Conservation (phyloP, 2,329 filamentous ascomycete species). For the Neofusicoccum cordaticola region DNA sequence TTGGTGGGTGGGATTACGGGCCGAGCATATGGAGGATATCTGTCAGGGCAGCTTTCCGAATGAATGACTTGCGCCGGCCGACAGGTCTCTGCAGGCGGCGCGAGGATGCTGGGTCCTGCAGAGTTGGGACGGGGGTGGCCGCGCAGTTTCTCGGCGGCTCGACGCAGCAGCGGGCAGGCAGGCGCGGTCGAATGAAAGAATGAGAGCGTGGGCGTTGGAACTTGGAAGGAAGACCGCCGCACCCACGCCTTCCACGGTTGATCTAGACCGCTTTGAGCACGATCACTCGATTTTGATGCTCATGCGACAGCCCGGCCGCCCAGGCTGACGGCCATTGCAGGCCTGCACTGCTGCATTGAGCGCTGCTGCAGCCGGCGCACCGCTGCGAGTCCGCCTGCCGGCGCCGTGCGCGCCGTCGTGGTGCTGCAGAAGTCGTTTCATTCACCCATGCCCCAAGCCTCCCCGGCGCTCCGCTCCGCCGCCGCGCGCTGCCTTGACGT, state of each 20-base stretch:
- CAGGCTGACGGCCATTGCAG: background rate
- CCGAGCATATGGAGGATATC: slow-evolving; percentile 17
- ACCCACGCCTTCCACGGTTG: slow-evolving; percentile 10
- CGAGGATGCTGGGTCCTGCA: slow-evolving; percentile 10
- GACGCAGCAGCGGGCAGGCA: background rate
- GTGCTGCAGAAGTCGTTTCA: slow-evolving; percentile 17
- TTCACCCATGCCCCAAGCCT: background rate
- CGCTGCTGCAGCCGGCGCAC: background rate
- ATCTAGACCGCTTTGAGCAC: slow-evolving; percentile 13
- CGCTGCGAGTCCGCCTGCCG: background rate
- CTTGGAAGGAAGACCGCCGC: slow-evolving; percentile 13
- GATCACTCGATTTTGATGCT: slow-evolving; percentile 16
- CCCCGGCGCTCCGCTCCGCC: background rate
- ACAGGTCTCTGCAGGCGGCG: slow-evolving; percentile 4
- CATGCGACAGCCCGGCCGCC: slow-evolving; percentile 6
- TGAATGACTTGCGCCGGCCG: slow-evolving; percentile 12
- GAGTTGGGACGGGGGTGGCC: background rate
- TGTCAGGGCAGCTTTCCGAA: slow-evolving; percentile 15
- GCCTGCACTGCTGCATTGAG: slow-evolving; percentile 1
- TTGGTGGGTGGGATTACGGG: slow-evolving; percentile 9
- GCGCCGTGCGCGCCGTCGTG: background rate
- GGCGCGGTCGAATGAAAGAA: slow-evolving; percentile 13
- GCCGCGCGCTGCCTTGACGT: slow-evolving; percentile 6
- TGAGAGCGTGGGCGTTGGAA: slow-evolving; percentile 8
- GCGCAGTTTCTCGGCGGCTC: background rate